Evolutionary conservation across 2,329 filamentous ascomycete species (phyloP).

Genomic region (Colletotrichum agaves): DNA sequence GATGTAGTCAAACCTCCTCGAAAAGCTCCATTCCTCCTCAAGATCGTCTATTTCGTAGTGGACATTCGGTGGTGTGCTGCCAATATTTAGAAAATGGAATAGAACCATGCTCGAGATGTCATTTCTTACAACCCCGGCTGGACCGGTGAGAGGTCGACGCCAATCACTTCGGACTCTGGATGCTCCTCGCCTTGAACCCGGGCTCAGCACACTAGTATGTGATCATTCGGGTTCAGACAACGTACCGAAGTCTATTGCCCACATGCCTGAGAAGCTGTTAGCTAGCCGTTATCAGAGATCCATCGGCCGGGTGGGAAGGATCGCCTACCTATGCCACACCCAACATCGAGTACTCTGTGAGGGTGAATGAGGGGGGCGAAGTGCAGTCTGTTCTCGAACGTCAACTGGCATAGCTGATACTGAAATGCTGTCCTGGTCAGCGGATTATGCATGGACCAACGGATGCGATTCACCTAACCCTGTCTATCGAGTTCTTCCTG

Average conservation of each 20-base stretch:
- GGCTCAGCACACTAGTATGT: background rate
- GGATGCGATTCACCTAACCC: conserved; percentile 38
- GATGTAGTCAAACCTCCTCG: conserved; percentile 48
- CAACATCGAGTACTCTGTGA: conserved; percentile 59
- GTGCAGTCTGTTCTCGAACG: conserved; percentile 55
- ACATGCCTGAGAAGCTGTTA: conserved; percentile 51
- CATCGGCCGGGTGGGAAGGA: background rate
- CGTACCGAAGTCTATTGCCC: conserved; percentile 61
- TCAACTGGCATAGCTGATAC: conserved; percentile 52
- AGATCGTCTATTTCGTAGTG: conserved; percentile 68
- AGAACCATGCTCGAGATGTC: too few species aligned
- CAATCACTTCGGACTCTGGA: conserved; percentile 52
- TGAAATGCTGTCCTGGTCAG: conserved; percentile 44
- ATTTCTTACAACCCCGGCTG: conserved; percentile 47
- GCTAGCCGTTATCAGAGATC: background rate
- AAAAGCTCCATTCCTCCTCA: conserved; percentile 59
- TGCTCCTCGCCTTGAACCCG: conserved; percentile 49
- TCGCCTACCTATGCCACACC: conserved; percentile 58
- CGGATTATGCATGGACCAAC: background rate
- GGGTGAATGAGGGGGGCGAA: conserved; percentile 56
- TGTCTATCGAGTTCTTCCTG: conserved; percentile 51
- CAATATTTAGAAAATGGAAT: conserved; percentile 18
- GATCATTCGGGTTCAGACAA: background rate
- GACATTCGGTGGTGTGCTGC: conserved; percentile 54
- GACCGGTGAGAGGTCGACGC: conserved; percentile 60